Evolutionary conservation across 1,139 yeast species (phyloP), one percentile per base, ranked within the genome.

Genomic region (Yamadazyma buinensis): DNA sequence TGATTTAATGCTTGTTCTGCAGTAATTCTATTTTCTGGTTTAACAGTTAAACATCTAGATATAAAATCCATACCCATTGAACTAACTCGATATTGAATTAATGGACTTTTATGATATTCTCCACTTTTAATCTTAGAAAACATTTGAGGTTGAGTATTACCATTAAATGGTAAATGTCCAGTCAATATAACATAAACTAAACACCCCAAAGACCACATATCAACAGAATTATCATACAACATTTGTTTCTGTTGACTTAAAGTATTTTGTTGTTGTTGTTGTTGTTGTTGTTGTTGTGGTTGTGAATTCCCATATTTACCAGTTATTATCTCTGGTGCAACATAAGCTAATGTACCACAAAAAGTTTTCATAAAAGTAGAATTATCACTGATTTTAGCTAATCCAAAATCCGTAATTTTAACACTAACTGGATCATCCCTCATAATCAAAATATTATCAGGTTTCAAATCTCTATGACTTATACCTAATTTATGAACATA

Each of bases 151-250:
- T 90, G 97, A 0, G 96, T 86, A 35, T 82, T 75, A 1, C 97
- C 97, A 53, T 90, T 87, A 54, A 92, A 92, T 2, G 98, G 98
- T 39, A 90, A 64, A 65, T 87, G 96, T 0, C 94, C 92, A 0
- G 97, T 90, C 35, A 92, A 61, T 26, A 90, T 77, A 9, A 92
- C 97, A 59, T 87, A 92, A 0, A 88, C 83, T 23, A 92, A 64
- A 57, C 98, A 92, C 0, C 97, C 75, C 26, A 69, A 53, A 1
- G 97, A 86, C 98, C 98, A 92, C 69, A 92, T 85, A 57, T 92
- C 98, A 5, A 90, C 97, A 40, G 85, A 70, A 29, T 84, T 81
- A 5, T 95, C 86, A 52, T 92, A 92, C 37, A 82, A 70, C 19
- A 44, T 48, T 26, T 47, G 49, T 29, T 47, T 53, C 6, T 36